Evolutionary conservation across 179 eudicot species (phyloP), one percentile per base, ranked within the genome.

Genomic region (Sideroxylon spinosum): DNA sequence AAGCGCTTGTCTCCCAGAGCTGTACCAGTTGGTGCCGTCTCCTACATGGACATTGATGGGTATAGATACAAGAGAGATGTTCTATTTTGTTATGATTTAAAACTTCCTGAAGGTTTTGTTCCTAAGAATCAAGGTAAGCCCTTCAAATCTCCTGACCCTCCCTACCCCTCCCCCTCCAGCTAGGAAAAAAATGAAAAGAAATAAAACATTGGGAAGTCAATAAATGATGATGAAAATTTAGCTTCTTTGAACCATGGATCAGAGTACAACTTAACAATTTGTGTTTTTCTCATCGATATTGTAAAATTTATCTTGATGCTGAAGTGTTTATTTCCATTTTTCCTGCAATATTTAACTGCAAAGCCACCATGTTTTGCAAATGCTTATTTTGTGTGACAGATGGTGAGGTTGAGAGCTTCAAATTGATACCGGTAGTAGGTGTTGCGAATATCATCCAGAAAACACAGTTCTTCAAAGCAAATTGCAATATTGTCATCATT

Each of bases 351-450:
- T 32, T 6, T 32, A n/a, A 16, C 75, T 53, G 64, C 14, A 19
- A 78, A 55, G 67, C 53, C 44, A 29, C 74, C 25, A 17, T 16
- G 26, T 78, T 68, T 22, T 57, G n/a, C 48, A 20, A 50, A 6
- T 23, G 32, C 50, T 74, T 50, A 16, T 66, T 20, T 2, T 37
- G 68, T 49, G 48, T 80, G 77, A 69, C 88, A 94, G 98, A 94
- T 89, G 97, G 97, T 68, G 98, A 94, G 81, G 97, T 91, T 72
- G 97, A 88, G 81, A 90, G 97, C 92, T 94, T 94, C 86, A 87
- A 86, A 71, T 77, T 91, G 82, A 77, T 94, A 78, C 91, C 92
- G 23, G 85, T 89, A 53, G 71, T 74, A 26, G 84, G 85, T 55
- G 94, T 91, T 76, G 91, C 91, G 20, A 86, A 89, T 84, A 80